Conservation (phyloP, 768 basidiomycete species). For the Tubosaeta brunneosetosa region DNA sequence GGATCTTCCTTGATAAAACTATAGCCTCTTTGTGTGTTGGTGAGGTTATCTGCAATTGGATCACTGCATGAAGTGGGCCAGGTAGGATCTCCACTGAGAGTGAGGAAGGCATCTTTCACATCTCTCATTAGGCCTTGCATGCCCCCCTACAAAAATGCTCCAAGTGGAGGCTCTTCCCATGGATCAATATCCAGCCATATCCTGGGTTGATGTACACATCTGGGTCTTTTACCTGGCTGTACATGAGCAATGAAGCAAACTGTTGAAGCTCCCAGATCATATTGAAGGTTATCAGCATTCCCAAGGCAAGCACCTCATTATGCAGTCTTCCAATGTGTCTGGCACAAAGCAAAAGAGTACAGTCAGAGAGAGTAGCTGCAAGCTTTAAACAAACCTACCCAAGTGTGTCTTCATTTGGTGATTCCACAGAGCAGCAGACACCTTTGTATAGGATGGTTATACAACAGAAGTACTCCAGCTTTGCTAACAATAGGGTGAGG, state of each 20-base stretch:
- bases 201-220: background rate
- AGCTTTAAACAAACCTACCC: background rate
- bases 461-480: conserved; percentile 3
- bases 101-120: background rate
- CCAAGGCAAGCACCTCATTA: background rate
- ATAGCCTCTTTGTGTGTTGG: background rate
- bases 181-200: background rate
- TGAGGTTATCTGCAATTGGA: background rate
- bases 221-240: conserved; percentile 1
- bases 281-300: background rate
- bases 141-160: background rate
- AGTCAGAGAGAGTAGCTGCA: too few relatives aligned
- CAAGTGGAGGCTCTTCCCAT: background rate
- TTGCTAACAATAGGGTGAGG: background rate
- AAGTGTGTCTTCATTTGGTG: background rate
- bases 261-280: conserved; percentile 10
- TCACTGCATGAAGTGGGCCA: background rate
- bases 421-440: background rate
- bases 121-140: background rate
- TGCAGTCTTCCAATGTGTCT: background rate
- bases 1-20: background rate
- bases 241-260: background rate
- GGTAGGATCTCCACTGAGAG: background rate
- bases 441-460: background rate
- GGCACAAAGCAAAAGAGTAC: too few relatives aligned